Conservation (phyloP, 768 basidiomycete genomes). For the Macrolepiota dolichaula region DNA sequence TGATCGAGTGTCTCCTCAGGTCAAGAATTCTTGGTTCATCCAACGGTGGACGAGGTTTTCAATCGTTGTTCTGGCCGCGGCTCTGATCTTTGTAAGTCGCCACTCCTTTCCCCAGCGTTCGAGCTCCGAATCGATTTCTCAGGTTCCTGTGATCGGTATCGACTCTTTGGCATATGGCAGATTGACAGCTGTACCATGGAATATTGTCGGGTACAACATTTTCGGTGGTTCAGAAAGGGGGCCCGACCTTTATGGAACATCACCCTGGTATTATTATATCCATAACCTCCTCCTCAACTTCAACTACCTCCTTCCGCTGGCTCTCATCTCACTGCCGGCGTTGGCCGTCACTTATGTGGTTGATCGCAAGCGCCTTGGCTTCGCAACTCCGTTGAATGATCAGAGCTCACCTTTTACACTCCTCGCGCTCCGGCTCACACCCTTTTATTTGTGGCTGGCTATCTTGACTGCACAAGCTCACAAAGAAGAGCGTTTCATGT, state of each 20-base stretch:
- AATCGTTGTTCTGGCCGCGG: conserved; percentile 48
- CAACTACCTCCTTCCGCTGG: conserved; percentile 81
- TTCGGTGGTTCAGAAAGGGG: conserved; percentile 78
- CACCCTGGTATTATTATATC: conserved; percentile 84
- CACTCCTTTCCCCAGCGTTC: background rate
- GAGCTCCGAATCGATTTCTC: conserved; percentile 1
- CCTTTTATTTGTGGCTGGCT: conserved; percentile 86
- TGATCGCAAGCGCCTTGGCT: conserved; percentile 75
- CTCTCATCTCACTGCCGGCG: conserved; percentile 76
- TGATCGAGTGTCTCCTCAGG: conserved; percentile 54
- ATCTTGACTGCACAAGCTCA: conserved; percentile 83
- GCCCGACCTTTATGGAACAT: conserved; percentile 91
- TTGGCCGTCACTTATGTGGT: conserved; percentile 69
- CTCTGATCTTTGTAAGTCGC: conserved; percentile 58
- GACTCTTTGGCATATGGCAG: conserved; percentile 89
- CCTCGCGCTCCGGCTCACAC: conserved; percentile 74
- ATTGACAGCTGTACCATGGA: conserved; percentile 81
- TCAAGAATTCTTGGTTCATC: conserved; percentile 50
- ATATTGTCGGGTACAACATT: conserved; percentile 91
- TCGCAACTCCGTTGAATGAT: conserved; percentile 42
- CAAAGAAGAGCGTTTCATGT: conserved; percentile 99
- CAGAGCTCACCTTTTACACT: conserved; percentile 80
- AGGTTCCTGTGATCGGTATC: conserved; percentile 82
- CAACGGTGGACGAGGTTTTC: conserved; percentile 59
- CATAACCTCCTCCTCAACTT: conserved; percentile 92